Conservation (phyloP, 2,329 filamentous ascomycete species). For the Colletotrichum liaoningense region DNA sequence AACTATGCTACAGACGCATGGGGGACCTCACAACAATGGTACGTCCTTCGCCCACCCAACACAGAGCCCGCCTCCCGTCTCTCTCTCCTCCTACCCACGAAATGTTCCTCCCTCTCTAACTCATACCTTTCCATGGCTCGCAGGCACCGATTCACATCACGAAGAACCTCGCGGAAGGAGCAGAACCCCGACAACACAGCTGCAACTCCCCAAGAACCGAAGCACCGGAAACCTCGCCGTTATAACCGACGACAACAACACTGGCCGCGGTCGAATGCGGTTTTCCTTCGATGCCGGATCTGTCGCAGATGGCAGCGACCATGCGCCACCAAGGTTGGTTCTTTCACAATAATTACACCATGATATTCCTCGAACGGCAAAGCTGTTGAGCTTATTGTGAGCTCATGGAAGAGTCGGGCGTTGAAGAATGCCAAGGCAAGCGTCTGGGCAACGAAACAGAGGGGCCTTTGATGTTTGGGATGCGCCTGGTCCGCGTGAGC, state of each 20-base stretch:
- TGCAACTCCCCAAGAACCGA: slow-evolving; percentile 72
- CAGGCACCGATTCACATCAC: slow-evolving; percentile 54
- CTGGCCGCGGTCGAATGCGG: slow-evolving; percentile 72
- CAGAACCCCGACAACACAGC: slow-evolving; percentile 55
- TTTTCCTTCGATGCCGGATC: slow-evolving; percentile 82
- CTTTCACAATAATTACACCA: slow-evolving; percentile 1
- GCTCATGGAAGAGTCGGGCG: neutral
- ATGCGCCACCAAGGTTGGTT: slow-evolving; percentile 77
- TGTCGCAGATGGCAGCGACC: slow-evolving; percentile 62
- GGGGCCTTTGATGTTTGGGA: neutral
- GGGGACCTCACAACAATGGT: slow-evolving; percentile 54
- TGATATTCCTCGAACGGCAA: neutral
- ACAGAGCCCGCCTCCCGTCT: neutral
- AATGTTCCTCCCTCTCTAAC: slow-evolving; percentile 19
- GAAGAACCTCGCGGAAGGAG: slow-evolving; percentile 56
- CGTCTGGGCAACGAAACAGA: neutral
- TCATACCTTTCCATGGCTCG: slow-evolving; percentile 39
- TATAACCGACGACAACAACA: slow-evolving; percentile 52
- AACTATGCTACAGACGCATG: slow-evolving; percentile 58
- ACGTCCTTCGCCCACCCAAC: slow-evolving; percentile 36
- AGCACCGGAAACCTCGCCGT: slow-evolving; percentile 72
- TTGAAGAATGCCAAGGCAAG: neutral
- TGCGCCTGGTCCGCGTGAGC: slow-evolving; percentile 2
- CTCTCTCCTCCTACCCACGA: slow-evolving; percentile 5
- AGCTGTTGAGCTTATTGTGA: neutral